Evolutionary conservation across 1,284 basidiomycete species (phyloP).

Genomic region (Earliella scabrosa): DNA sequence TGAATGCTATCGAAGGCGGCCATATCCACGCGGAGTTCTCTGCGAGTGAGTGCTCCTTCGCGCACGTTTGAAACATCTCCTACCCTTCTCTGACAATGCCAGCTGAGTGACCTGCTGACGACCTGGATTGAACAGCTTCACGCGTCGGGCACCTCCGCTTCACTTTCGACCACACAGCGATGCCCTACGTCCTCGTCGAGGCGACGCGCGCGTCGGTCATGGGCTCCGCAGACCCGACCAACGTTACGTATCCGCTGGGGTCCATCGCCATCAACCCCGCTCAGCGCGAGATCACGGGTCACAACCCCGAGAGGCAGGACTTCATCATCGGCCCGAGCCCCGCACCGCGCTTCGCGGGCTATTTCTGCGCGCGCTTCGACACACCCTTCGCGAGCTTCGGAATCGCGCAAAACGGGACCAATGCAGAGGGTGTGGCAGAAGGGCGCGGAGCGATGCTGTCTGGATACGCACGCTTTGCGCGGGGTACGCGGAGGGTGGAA

Average conservation of each 20-base stretch:
- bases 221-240: slow-evolving; percentile 59
- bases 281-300: slow-evolving; percentile 65
- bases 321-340: slow-evolving; percentile 67
- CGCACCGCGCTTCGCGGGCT: slow-evolving; percentile 60
- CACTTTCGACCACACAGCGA: slow-evolving; percentile 53
- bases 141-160: slow-evolving; percentile 81
- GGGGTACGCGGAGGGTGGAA: slow-evolving; percentile 46
- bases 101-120: too few species aligned
- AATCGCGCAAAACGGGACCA: slow-evolving; percentile 51
- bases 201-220: slow-evolving; percentile 67
- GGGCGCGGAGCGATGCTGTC: slow-evolving; percentile 51
- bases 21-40: slow-evolving; percentile 66
- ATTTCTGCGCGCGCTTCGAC: slow-evolving; percentile 80
- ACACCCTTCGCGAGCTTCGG: slow-evolving; percentile 52
- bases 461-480: slow-evolving; percentile 60
- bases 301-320: slow-evolving; percentile 78
- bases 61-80: too few species aligned
- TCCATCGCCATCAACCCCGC: slow-evolving; percentile 52
- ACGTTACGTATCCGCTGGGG: slow-evolving; percentile 67
- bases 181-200: slow-evolving; percentile 73
- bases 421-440: slow-evolving; percentile 33
- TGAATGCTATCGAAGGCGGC: slow-evolving; percentile 56
- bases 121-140: too few species aligned
- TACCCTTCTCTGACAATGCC: too few species aligned
- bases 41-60: slow-evolving; percentile 56